Evolutionary conservation across 441 rosid species (phyloP), one percentile per base, ranked within the genome.

Genomic region (Sinapis alba): DNA sequence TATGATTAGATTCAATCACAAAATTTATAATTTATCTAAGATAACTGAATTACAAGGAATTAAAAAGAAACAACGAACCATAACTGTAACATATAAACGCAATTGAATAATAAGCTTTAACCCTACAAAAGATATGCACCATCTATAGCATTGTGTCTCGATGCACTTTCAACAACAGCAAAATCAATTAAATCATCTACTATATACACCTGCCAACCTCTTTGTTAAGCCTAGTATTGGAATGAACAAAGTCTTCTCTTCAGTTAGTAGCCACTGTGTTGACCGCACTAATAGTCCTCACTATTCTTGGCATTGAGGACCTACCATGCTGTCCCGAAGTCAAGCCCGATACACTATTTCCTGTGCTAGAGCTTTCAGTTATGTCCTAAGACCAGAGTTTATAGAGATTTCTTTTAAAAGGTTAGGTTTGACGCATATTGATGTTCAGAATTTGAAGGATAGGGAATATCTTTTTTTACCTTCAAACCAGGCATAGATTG

Each of bases 401-500:
- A 41, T 1, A 41, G 47, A 41, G 13, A 12, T 4, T 13, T 11
- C n/a, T 3, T 13, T 41, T 11, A 3, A 38, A 13, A 41, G 47
- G 16, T 41, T 41, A 38, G 15, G 45, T 38, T 3, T 38, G 45
- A 12, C 15, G 45, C 45, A 38, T 38, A 12, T 12, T 38, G 45
- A 38, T 38, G 45, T 38, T 38, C 15, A 38, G 45, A 38, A 38
- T 15, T 12, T 38, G 45, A 38, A 6, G 45, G 45, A 12, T 38
- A 38, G 45, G 15, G 45, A 12, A 38, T 3, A 38, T 12, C 45
- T 7, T 30, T 7, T 30, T 38, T 38, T 38, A 38, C 87, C 98
- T 71, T 77, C 63, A 77, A 77, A 59, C 80, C 80, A 19, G 80
- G 34, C 72, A 77, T 65, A 32, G 86, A 78, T 61, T 71, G 81